Evolutionary conservation across 768 basidiomycete species (phyloP).

Genomic region (Favolaschia claudopus): DNA sequence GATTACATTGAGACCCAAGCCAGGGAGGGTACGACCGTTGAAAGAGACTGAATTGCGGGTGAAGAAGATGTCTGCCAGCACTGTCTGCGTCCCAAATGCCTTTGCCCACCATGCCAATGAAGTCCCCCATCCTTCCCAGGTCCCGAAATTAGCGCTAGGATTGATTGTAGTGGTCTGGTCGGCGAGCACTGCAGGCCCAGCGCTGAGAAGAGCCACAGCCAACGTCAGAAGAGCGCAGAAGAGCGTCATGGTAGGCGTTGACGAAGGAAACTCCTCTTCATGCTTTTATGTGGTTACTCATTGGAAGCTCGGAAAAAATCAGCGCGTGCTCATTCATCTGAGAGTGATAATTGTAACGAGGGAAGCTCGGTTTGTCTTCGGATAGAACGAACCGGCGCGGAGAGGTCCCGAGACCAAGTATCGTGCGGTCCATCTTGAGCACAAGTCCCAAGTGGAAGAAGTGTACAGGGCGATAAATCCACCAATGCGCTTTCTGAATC

Average conservation of each 20-base stretch:
- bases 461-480: not conserved
- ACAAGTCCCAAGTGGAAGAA: too few species aligned
- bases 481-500: not conserved
- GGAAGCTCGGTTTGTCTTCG: conserved; percentile 4
- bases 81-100: conserved; percentile 21
- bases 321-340: conserved; percentile 13
- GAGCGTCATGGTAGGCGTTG: not conserved
- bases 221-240: conserved; percentile 6
- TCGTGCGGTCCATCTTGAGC: not conserved
- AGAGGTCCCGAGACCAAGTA: not conserved
- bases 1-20: conserved; percentile 23
- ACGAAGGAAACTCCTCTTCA: not conserved
- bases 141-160: conserved; percentile 20
- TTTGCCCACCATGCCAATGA: conserved; percentile 30
- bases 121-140: conserved; percentile 29
- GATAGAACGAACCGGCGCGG: not conserved
- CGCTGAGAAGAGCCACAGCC: conserved; percentile 3
- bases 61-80: conserved; percentile 27
- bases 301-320: conserved; percentile 17
- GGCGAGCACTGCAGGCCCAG: conserved; percentile 9
- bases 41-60: conserved; percentile 18
- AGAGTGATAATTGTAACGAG: not conserved
- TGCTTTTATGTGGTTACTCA: conserved; percentile 18
- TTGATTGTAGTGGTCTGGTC: conserved; percentile 21
- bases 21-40: conserved; percentile 22